Base-by-base conservation (phyloP, 108 stramenopile genomes). In the Cyclostephanos tholiformis region DNA sequence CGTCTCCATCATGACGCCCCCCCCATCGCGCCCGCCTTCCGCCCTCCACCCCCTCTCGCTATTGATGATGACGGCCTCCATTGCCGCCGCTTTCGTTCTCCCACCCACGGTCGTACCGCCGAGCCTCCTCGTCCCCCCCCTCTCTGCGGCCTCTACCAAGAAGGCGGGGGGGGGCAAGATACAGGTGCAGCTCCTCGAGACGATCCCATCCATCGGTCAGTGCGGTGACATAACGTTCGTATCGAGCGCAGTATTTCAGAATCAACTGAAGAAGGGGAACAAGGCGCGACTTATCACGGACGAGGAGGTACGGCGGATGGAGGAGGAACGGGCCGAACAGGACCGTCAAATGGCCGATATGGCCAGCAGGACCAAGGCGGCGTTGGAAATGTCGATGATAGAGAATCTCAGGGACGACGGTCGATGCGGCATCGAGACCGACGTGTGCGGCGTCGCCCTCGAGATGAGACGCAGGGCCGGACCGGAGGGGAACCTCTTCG, bases 401-500 rank as follows among this genome's bases (percentile, higher is more conserved):
- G 67, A 69, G 44, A 75, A 58, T 48, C 29, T 67, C 70, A 60
- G 62, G 69, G 67, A 72, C 69, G 49, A 69, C 63, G 71, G 48
- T 60, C 71, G 63, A 71, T 53, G 80, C 41, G 44, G 53, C 77
- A 56, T 60, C 44, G 14, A n/a, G 53, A 35, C 43, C 17, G 67
- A 75, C 14, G 61, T 74, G 22, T 74, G 70, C 72, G 73, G 67
- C 14, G 60, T 74, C 30, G 71, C 76, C 0, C 55, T 86, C 41
- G 43, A 27, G 22, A 72, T 88, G 25, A 46, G 30, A 32, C 64
- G 86, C 44, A 90, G 89, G 70, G 84, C 86, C 0, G 91, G 91
- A 32, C 89, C 91, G 11, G 88, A 90, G 52, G 91, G 92, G 6
- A 85, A 88, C 59, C 67, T 93, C 52, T 93, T 93, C 79, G 92